phyloP scores from a whole-genome alignment of 78 protist genomes.

The Pelomyxa schiedti region DNA sequence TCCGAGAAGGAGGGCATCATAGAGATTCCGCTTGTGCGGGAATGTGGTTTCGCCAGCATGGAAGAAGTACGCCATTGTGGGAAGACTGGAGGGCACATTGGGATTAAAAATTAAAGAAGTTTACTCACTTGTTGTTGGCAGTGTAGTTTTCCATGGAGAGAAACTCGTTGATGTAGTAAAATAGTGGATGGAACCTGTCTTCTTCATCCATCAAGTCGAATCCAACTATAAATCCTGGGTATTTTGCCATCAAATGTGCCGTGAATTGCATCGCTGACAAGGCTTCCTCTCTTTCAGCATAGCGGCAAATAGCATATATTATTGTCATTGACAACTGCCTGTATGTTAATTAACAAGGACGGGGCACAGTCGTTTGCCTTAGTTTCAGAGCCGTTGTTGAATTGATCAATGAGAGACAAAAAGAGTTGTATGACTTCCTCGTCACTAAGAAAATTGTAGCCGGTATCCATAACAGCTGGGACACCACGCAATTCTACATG shows the following conservation, averaged over 20 bases:
- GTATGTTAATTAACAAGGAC: no score
- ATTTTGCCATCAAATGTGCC: constrained; percentile 7
- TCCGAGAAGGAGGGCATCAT: constrained; percentile 51
- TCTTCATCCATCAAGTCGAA: constrained; percentile 63
- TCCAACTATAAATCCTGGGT: constrained; percentile 32
- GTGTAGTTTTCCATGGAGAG: not conserved
- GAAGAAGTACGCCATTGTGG: constrained; percentile 32
- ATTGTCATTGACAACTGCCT: no score
- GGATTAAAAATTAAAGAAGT: not conserved
- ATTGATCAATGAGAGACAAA: no score
- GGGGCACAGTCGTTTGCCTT: no score
- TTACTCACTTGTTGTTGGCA: not conserved
- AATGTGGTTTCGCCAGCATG: constrained; percentile 56
- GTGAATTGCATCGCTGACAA: constrained; percentile 8
- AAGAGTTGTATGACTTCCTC: no score
- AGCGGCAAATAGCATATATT: no score
- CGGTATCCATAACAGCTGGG: no score
- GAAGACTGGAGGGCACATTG: no score
- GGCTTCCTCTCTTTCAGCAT: no score
- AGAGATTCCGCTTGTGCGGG: constrained; percentile 45
- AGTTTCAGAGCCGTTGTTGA: no score
- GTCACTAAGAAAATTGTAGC: no score
- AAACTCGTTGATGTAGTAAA: constrained; percentile 29
- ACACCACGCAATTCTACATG: no score
- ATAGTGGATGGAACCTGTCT: constrained; percentile 51